These are phyloP conservation scores for Penicillium sp. DNA, from an alignment of 2,329 filamentous ascomycete species.

Conservation along the genomic window DNA sequence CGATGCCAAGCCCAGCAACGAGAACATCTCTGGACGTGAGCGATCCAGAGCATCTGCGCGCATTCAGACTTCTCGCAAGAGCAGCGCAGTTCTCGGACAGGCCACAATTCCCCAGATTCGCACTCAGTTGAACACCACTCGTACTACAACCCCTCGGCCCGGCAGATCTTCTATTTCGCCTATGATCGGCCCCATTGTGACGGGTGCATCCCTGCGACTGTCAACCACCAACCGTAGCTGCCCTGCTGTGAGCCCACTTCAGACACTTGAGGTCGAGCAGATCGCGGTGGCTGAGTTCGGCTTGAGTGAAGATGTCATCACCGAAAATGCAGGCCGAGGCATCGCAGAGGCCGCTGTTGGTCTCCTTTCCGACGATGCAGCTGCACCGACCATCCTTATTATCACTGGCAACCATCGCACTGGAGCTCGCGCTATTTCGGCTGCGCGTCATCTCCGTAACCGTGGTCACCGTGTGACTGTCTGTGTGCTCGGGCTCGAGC, in stretches of 20 bases:
- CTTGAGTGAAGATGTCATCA: slow-evolving; percentile 81
- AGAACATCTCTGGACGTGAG: slow-evolving; percentile 43
- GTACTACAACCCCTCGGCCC: slow-evolving; percentile 38
- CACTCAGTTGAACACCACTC: slow-evolving; percentile 33
- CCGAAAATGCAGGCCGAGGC: slow-evolving; percentile 82
- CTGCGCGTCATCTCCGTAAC: slow-evolving; percentile 79
- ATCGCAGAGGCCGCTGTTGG: slow-evolving; percentile 76
- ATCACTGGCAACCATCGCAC: slow-evolving; percentile 95
- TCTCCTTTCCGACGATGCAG: slow-evolving; percentile 55
- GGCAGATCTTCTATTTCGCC: slow-evolving; percentile 43
- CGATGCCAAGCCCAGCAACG: slow-evolving; percentile 44
- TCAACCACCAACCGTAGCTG: slow-evolving; percentile 52
- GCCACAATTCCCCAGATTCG: slow-evolving; percentile 35
- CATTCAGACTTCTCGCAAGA: slow-evolving; percentile 39
- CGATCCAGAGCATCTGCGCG: slow-evolving; percentile 37
- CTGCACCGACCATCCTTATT: slow-evolving; percentile 61
- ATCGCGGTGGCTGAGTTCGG: slow-evolving; percentile 83
- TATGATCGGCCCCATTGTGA: slow-evolving; percentile 34
- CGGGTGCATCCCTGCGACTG: slow-evolving; percentile 48
- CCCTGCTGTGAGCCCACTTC: slow-evolving; percentile 61
- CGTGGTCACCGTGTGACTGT: slow-evolving; percentile 75
- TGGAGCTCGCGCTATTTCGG: slow-evolving; percentile 76
- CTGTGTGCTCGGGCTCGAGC: slow-evolving; percentile 78
- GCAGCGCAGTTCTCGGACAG: slow-evolving; percentile 40
- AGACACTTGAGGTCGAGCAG: slow-evolving; percentile 90